phyloP scores from a whole-genome alignment of 139 green algal genomes.

The Coccomyxa sp. region DNA sequence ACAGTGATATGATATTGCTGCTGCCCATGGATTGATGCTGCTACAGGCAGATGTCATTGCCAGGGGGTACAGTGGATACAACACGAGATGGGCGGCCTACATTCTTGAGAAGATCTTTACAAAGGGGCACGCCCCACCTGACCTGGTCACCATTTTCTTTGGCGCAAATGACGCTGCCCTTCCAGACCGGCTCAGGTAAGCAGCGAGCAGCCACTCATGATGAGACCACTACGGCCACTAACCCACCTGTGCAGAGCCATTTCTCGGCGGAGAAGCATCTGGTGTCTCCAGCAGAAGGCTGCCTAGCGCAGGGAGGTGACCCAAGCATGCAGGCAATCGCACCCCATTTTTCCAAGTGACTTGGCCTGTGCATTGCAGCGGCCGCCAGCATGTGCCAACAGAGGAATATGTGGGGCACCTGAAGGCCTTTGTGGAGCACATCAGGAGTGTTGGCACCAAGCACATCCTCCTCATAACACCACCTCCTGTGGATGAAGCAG shows the following conservation, averaged over 20 bases:
- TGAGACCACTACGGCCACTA: no score
- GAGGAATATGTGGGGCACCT: conserved; percentile 67
- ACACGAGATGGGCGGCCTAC: conserved; percentile 73
- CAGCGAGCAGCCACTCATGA: no score
- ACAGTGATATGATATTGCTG: no score
- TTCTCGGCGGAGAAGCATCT: no score
- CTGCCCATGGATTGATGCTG: no score
- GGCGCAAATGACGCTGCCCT: conserved; percentile 90
- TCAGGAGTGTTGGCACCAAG: conserved; percentile 21
- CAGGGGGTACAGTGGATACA: conserved; percentile 86
- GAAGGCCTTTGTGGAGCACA: conserved; percentile 41
- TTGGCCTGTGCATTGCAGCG: conserved; percentile 19
- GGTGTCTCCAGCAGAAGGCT: no score
- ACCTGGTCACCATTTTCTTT: conserved; percentile 79
- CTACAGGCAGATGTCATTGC: conserved; percentile 66
- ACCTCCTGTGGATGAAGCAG: conserved; percentile 60
- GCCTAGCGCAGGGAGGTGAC: no score
- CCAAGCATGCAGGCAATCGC: no score
- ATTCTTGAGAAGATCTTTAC: conserved; percentile 58
- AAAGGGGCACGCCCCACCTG: not conserved
- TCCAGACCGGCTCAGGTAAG: conserved; percentile 46
- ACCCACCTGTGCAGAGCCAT: no score
- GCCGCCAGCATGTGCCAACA: conserved; percentile 81
- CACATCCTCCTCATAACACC: conserved; percentile 70
- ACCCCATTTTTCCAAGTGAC: no score